These are phyloP conservation scores for Xylariaceae sp. DNA, from an alignment of 2,329 filamentous ascomycete species.

Conservation along the genomic window DNA sequence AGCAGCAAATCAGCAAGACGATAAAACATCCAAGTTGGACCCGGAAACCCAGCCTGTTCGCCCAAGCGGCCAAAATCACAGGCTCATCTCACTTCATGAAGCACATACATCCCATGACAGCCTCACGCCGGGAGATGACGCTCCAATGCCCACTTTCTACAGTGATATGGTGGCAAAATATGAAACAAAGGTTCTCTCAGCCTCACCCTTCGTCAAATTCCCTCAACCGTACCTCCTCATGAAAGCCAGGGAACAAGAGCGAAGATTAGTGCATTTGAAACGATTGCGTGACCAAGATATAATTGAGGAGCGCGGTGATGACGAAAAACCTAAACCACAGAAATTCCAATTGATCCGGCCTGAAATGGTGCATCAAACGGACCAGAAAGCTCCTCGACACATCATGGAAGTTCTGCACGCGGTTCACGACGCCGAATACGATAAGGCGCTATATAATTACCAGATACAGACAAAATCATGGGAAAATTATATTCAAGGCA, in stretches of 20 bases:
- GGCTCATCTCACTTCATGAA: constrained; percentile 40
- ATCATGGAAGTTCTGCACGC: constrained; percentile 92
- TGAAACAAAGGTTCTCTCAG: constrained; percentile 87
- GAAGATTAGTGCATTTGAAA: constrained; percentile 76
- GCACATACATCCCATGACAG: constrained; percentile 45
- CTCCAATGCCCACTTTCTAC: constrained; percentile 87
- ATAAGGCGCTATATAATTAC: constrained; percentile 90
- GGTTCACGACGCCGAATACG: constrained; percentile 94
- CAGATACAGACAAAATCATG: constrained; percentile 91
- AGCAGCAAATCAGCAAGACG: constrained; percentile 21
- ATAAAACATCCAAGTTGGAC: constrained; percentile 17
- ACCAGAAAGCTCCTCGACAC: constrained; percentile 75
- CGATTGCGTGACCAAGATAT: constrained; percentile 74
- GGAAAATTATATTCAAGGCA: constrained; percentile 90
- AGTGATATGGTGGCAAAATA: constrained; percentile 93
- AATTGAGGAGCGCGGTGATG: constrained; percentile 50
- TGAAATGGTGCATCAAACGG: constrained; percentile 86
- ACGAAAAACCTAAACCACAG: constrained; percentile 61
- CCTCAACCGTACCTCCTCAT: constrained; percentile 90
- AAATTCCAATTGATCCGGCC: constrained; percentile 89
- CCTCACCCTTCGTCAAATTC: constrained; percentile 94
- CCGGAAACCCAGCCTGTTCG: constrained; percentile 6
- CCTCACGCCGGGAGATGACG: constrained; percentile 69
- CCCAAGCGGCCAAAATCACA: constrained; percentile 18
- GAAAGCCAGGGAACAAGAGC: constrained; percentile 86